Evolutionary conservation across 805 yeast species (phyloP), one percentile per base, ranked within the genome.

Genomic region (Yamadazyma ubonensis): DNA sequence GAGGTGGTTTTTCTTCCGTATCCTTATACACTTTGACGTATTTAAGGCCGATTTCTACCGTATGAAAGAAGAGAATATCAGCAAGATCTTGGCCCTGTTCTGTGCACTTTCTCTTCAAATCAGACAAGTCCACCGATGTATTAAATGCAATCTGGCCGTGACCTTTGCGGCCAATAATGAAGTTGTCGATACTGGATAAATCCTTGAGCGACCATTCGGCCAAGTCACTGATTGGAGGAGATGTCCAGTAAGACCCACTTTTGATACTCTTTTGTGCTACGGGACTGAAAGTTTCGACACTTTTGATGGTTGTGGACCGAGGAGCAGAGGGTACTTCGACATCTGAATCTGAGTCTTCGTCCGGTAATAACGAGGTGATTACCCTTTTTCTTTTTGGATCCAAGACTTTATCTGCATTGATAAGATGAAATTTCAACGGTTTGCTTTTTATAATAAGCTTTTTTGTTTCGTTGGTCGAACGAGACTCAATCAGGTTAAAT

Each of bases 61-160:
- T 56, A 9, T 51, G 46, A 4, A 57, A 67, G 43, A 65, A 69
- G 51, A 48, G 74, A 67, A 48, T 73, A 53, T 36, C 62, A 51
- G 32, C 78, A 70, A 59, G 73, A 56, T 47, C 69, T 31, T 18
- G 58, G 32, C 22, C 57, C 48, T 52, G 55, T 44, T 59, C 58
- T 14, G 49, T 39, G 49, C 71, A 70, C 11, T 67, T 63, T 3
- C 64, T 57, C 30, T 73, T 68, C 36, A 83, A 67, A 1, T 62
- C 71, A 2, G 83, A 65, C 39, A 86, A 61, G 51, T 86, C 90
- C n/a, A 85, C 89, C 5, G 88, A 85, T 30, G 60, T 67, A 28
- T 71, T 69, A 51, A 81, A 86, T 4, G 81, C 75, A 33, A 86
- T 76, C 47, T 80, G 83, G 19, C 93, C 93, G 53, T 60, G 73